These are phyloP conservation scores for Verticillium klebahnii DNA, from an alignment of 2,329 filamentous ascomycete genomes.

Conservation along the genomic window DNA sequence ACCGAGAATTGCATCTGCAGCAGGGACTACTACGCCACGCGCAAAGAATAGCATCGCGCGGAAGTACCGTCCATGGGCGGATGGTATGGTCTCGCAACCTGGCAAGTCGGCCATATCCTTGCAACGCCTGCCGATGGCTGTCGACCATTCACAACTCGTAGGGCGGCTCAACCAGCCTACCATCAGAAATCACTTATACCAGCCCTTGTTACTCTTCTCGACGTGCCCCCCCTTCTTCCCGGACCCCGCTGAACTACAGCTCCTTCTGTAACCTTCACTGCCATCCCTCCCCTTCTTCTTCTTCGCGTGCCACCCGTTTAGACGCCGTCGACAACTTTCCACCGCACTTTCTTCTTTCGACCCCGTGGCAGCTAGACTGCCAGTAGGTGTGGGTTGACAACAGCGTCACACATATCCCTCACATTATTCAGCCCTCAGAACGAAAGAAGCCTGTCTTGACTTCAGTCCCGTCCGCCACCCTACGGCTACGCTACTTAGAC, in stretches of 20 bases:
- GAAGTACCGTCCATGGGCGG: not conserved
- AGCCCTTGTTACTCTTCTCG: not conserved
- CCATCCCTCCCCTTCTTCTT: not conserved
- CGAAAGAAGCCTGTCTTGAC: not conserved
- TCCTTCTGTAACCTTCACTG: not conserved
- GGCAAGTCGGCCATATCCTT: not conserved
- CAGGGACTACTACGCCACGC: constrained; percentile 10
- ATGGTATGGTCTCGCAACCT: not conserved
- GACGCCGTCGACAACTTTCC: not conserved
- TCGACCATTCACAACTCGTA: constrained; percentile 5
- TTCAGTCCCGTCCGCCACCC: not conserved
- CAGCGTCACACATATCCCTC: not conserved
- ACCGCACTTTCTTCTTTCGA: not conserved
- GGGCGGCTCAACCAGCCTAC: not conserved
- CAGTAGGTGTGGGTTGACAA: not conserved
- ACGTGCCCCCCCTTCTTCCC: not conserved
- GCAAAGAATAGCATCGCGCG: constrained; percentile 11
- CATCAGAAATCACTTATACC: constrained; percentile 1
- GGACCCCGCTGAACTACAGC: not conserved
- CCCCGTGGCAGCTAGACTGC: not conserved
- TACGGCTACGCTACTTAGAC: not conserved
- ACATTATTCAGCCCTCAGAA: not conserved
- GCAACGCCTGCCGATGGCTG: constrained; percentile 1
- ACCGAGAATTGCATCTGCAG: not conserved
- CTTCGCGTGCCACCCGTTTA: not conserved